A percentile compares a stretch with the other conserved stretches of the same genome.
phyloP scores from a whole-genome alignment of 331 rosid genomes.

The Quercus lobata region DNA sequence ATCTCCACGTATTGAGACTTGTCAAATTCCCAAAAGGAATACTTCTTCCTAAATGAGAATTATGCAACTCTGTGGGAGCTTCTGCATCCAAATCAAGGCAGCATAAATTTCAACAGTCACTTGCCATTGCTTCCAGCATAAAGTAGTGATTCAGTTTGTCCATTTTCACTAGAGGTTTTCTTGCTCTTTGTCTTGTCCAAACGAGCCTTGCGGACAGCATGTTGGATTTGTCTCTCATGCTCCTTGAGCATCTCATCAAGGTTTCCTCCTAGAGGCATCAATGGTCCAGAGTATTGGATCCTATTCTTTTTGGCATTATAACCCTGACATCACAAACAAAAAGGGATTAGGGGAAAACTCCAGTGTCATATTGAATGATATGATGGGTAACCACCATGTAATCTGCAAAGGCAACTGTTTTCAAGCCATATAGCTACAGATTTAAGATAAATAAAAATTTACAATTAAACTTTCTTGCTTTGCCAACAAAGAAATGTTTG shows the following conservation, averaged over 20 bases:
- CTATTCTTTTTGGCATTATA: slow-evolving; percentile 37
- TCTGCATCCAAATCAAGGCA: slow-evolving; percentile 18
- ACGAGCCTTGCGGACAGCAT: slow-evolving; percentile 73
- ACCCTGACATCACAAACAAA: slow-evolving; percentile 38
- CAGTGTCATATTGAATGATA: slow-evolving; percentile 3
- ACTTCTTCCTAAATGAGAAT: neutral
- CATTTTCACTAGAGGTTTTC: slow-evolving; percentile 28
- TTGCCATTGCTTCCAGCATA: slow-evolving; percentile 29
- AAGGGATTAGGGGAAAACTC: slow-evolving; percentile 4
- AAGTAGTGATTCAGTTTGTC: slow-evolving; percentile 54
- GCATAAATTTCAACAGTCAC: slow-evolving; percentile 22
- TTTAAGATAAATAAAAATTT: neutral
- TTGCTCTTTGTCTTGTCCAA: slow-evolving; percentile 46
- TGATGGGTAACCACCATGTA: neutral
- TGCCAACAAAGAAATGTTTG: neutral
- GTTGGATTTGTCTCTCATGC: slow-evolving; percentile 77
- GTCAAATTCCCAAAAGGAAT: slow-evolving; percentile 6
- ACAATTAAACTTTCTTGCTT: neutral
- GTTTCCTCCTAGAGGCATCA: slow-evolving; percentile 58
- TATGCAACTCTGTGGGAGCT: slow-evolving; percentile 16
- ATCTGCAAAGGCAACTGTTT: neutral
- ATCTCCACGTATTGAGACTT: slow-evolving; percentile 12
- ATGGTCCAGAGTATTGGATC: slow-evolving; percentile 73
- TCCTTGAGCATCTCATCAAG: slow-evolving; percentile 80
- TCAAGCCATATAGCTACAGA: neutral